These are phyloP conservation scores for Leccinum uliginosum DNA, from an alignment of 768 basidiomycete genomes.

Conservation along the genomic window DNA sequence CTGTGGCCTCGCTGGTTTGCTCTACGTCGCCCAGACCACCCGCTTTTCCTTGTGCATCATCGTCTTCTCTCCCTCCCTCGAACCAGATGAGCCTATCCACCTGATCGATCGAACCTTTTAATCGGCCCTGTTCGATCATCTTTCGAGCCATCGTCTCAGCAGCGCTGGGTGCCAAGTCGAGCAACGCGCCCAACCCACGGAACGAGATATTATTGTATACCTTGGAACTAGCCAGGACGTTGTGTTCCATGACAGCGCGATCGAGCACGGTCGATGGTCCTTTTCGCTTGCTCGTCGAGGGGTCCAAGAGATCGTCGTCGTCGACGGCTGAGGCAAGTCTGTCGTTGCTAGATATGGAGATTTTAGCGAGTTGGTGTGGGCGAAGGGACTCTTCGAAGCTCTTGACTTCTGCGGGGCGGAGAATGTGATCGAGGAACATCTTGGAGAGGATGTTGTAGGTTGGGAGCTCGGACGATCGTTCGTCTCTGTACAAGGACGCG, in stretches of 20 bases:
- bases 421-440: slow-evolving; percentile 98
- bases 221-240: slow-evolving; percentile 91
- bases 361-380: slow-evolving; percentile 91
- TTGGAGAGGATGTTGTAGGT: slow-evolving; percentile 90
- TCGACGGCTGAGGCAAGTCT: slow-evolving; percentile 65
- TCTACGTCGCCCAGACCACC: slow-evolving; percentile 88
- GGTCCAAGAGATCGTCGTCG: slow-evolving; percentile 51
- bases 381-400: slow-evolving; percentile 85
- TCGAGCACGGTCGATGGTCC: slow-evolving; percentile 96
- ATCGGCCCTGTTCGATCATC: slow-evolving; percentile 97
- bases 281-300: slow-evolving; percentile 67
- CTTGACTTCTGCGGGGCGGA: slow-evolving; percentile 84
- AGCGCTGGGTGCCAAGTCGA: slow-evolving; percentile 86
- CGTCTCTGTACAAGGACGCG: slow-evolving; percentile 91
- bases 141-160: slow-evolving; percentile 97
- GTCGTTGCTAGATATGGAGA: slow-evolving; percentile 81
- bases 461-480: slow-evolving; percentile 74
- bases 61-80: slow-evolving; percentile 80
- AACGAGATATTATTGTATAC: slow-evolving; percentile 99
- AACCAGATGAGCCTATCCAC: slow-evolving; percentile 94
- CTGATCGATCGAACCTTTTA: slow-evolving; percentile 93
- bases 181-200: slow-evolving; percentile 81
- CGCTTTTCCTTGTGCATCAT: slow-evolving; percentile 90
- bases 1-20: slow-evolving; percentile 83
- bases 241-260: slow-evolving; percentile 98